Conservation (phyloP, 805 yeast genomes). For the Schizosaccharomyces octosporus region DNA sequence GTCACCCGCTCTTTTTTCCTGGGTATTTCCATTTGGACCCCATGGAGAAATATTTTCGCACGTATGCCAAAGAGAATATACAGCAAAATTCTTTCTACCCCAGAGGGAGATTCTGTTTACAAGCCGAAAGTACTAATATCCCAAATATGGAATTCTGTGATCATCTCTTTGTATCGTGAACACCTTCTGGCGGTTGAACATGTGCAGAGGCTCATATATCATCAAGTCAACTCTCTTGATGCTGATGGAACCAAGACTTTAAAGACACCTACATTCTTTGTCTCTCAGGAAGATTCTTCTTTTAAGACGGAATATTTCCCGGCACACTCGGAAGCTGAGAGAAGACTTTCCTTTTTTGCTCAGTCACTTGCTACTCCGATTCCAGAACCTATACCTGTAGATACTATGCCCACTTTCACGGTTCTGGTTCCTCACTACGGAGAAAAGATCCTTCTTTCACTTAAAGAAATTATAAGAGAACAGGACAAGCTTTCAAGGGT, state of each 20-base stretch:
- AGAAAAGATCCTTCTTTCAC: constrained; percentile 78
- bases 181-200: constrained; percentile 94
- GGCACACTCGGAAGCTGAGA: constrained; percentile 88
- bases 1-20: constrained; percentile 96
- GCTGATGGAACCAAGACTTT: constrained; percentile 93
- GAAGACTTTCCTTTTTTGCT: constrained; percentile 97
- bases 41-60: constrained; percentile 97
- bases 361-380: constrained; percentile 96
- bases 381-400: constrained; percentile 96
- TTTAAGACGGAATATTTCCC: constrained; percentile 96
- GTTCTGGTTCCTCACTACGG: constrained; percentile 90
- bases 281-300: constrained; percentile 84
- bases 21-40: constrained; percentile 96
- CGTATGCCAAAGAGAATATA: constrained; percentile 97
- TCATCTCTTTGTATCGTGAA: constrained; percentile 98
- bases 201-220: constrained; percentile 87
- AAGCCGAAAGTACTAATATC: constrained; percentile 95
- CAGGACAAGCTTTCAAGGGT: constrained; percentile 92
- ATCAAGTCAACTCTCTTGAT: constrained; percentile 84
- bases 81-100: constrained; percentile 88
- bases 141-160: constrained; percentile 97
- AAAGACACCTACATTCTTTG: constrained; percentile 97
- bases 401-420: constrained; percentile 97
- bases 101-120: constrained; percentile 96
- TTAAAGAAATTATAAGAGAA: constrained; percentile 87